Evolutionary conservation across 75 land plant genomes (phyloP), one percentile per base, ranked within the genome.

Genomic region (Cunninghamia lanceolata): DNA sequence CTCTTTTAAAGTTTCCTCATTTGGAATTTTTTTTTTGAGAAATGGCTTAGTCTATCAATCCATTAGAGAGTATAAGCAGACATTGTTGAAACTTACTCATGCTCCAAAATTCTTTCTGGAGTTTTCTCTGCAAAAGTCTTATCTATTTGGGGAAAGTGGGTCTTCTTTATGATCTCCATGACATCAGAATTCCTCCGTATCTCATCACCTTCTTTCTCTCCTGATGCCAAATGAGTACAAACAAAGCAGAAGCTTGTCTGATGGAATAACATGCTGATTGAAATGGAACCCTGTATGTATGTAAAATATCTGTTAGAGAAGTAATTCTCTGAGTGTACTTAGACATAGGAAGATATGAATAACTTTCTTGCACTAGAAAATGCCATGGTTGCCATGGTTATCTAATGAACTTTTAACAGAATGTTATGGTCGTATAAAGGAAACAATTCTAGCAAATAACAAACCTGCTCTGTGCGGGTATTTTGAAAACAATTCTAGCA

Each of bases 231-330:
- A 73, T 93, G 94, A 50, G 89, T 50, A 47, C 94, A 93, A 10
- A 92, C 86, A 85, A 93, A 93, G 85, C 94, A 93, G 85, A 93
- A 90, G 86, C 90, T 92, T 45, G 94, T 93, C 38, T 93, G 90
- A 76, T 93, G 90, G 52, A 93, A 83, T 38, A 43, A 79, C 94
- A 93, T 93, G 90, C 94, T 93, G 34, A 93, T 87, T 14, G 94
- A 89, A 82, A 93, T 88, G 7, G 94, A 91, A 53, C 93, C 93
- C 93, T 91, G 89, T 7, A 85, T 71, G 35, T 5, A 83, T 45
- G 40, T 52, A 52, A 1, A 53, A 53, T 52, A n/a, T 36, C 56
- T 32, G 16, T 91, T 32, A 32, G 52, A 32, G 38, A 21, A 43
- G 32, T 42, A 19, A 25, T 43, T 40, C 19, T 73, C 38, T 13